Evolutionary conservation across 73 alveolate species (phyloP).

Genomic region (Paramecium primaurelia): DNA sequence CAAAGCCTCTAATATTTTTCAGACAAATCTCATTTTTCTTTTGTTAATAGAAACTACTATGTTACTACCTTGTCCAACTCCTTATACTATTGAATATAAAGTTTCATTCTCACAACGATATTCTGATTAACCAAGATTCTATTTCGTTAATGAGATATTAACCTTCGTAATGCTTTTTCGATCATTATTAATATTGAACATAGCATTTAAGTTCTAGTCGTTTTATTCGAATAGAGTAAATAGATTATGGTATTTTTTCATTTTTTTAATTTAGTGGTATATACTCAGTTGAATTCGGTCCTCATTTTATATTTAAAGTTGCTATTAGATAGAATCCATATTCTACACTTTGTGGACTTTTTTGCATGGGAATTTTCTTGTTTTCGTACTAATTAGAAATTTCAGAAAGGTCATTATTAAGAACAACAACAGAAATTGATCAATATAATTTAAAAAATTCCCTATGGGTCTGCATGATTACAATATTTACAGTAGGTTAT

Average conservation of each 20-base stretch:
- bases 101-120: not conserved
- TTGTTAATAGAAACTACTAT: not conserved
- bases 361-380: not conserved
- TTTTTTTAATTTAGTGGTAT: not conserved
- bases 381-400: constrained; percentile 17
- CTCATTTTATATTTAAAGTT: constrained; percentile 1
- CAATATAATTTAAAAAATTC: not conserved
- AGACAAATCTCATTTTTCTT: not conserved
- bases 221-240: not conserved
- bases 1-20: not conserved
- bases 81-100: not conserved
- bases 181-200: not conserved
- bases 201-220: not conserved
- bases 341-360: not conserved
- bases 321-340: not conserved
- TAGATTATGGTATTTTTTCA: not conserved
- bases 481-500: constrained; percentile 37
- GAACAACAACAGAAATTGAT: not conserved
- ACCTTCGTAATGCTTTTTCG: not conserved
- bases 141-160: not conserved
- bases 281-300: constrained; percentile 6
- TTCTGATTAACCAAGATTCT: not conserved
- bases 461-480: constrained; percentile 9
- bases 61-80: not conserved
- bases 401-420: not conserved